Percentiles rank a stretch among this genome's conserved stretches.
These are phyloP conservation scores for Quercus variabilis DNA, from an alignment of 306 rosid genomes.

Conservation along the genomic window DNA sequence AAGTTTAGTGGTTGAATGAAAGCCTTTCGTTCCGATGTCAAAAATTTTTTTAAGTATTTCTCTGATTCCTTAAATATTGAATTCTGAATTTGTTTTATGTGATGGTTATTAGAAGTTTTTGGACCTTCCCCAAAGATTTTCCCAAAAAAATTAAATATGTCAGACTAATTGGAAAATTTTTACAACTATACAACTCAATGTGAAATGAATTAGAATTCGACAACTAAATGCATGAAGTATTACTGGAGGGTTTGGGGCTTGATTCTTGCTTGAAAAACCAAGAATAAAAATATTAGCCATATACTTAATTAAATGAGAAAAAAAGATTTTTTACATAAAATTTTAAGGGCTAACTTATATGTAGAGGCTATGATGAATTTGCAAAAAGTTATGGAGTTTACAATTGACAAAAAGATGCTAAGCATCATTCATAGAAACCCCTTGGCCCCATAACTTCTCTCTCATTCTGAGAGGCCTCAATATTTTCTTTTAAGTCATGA, in stretches of 20 bases:
- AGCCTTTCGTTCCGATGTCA: not conserved
- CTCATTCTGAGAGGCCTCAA: not conserved
- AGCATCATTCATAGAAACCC: not conserved
- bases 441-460: not conserved
- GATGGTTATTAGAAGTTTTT: not conserved
- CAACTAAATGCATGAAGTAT: too few species aligned
- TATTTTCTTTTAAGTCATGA: not conserved
- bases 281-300: not conserved
- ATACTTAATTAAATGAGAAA: not conserved
- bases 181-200: too few species aligned
- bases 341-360: not conserved
- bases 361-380: not conserved
- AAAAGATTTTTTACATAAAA: not conserved
- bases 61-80: not conserved
- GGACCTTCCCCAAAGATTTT: not conserved
- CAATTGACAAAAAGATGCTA: not conserved
- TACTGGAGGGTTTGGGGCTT: too few species aligned
- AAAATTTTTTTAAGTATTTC: not conserved
- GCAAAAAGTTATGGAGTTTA: not conserved
- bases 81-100: conserved; percentile 1
- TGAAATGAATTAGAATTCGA: too few species aligned
- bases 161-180: not conserved
- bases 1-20: not conserved
- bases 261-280: too few species aligned
- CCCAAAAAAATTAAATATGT: conserved; percentile 3